Evolutionary conservation across 2,329 filamentous ascomycete genomes (phyloP), one percentile per base, ranked within the genome.

Genomic region (Chrysoporthe austroafricana): DNA sequence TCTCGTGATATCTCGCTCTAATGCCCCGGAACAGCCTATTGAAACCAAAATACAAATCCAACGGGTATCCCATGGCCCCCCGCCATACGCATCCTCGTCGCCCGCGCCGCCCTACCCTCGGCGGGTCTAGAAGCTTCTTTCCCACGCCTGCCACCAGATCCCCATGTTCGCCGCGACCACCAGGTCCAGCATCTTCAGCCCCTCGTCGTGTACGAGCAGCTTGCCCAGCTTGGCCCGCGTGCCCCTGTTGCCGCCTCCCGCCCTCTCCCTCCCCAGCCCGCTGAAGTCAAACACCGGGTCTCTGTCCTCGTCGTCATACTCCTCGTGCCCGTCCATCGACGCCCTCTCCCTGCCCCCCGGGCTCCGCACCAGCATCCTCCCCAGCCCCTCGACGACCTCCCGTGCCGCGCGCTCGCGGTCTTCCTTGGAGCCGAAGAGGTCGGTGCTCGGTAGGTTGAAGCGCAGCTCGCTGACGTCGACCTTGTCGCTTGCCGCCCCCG

Each of bases 141-240:
- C 91, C 86, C 94, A 97, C 4, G 92, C 89, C 73, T 90, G 89
- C 94, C 95, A 98, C 93, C 94, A 99, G 18, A 98, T 82, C 1
- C 92, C 93, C 80, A 99, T 87, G 76, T 97, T 97, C 13, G 94
- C 91, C 4, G 95, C 93, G 26, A 99, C 93, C 0, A 97, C 83
- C 68, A 99, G 78, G 82, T 99, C 96, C 74, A 98, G 79, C 95
- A 99, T 98, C 82, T 97, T 97, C 71, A 97, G 80, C 0, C 96
- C 96, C 74, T 97, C 94, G 66, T 95, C 89, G 73, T 94, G 88
- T 48, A 99, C 86, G 63, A 98, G 93, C 63, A 99, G 81, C 79
- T 98, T 99, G 0, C 95, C 96, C 73, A 99, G 82, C 81, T 99
- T 99, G 3, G 93, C 94, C 74, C 92, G 88, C 77, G 92, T 94